These are phyloP conservation scores for Mycosarcoma mackinlayi DNA, from an alignment of 1,284 basidiomycete species.

Conservation along the genomic window DNA sequence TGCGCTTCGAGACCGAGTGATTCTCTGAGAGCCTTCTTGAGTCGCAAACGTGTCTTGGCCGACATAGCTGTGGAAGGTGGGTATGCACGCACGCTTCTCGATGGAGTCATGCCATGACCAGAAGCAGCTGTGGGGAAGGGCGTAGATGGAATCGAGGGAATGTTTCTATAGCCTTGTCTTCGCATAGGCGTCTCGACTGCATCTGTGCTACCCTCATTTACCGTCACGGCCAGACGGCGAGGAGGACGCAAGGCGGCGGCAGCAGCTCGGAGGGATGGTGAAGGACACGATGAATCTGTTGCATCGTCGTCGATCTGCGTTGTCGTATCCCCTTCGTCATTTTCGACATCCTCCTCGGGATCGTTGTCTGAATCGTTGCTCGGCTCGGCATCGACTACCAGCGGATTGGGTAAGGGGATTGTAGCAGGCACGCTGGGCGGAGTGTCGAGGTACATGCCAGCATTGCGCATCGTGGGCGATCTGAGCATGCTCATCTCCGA, in stretches of 20 bases:
- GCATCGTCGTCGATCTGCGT: slow-evolving; percentile 14
- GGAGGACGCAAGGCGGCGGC: slow-evolving; percentile 23
- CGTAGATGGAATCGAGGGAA: slow-evolving; percentile 20
- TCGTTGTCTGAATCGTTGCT: not conserved
- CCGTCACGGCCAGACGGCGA: not conserved
- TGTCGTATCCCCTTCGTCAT: not conserved
- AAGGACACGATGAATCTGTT: slow-evolving; percentile 22
- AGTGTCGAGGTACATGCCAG: slow-evolving; percentile 9
- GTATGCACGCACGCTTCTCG: slow-evolving; percentile 1
- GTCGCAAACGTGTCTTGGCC: slow-evolving; percentile 18
- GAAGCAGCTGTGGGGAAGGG: slow-evolving; percentile 10
- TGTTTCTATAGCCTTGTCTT: slow-evolving; percentile 12
- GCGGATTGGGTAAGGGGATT: too few species aligned
- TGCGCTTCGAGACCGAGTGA: slow-evolving; percentile 35
- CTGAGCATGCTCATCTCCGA: slow-evolving; percentile 32
- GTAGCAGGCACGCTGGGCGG: slow-evolving; percentile 11
- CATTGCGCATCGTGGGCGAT: slow-evolving; percentile 6
- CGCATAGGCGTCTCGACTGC: slow-evolving; percentile 20
- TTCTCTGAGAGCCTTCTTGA: slow-evolving; percentile 36
- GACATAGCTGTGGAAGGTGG: slow-evolving; percentile 30
- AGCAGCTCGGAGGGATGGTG: slow-evolving; percentile 31
- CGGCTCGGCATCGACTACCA: too few species aligned
- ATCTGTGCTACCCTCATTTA: not conserved
- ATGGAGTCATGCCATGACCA: slow-evolving; percentile 2
- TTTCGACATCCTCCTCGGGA: not conserved